Base-by-base conservation (phyloP, 805 yeast species). In the Grigorovia yakushimaensis region DNA sequence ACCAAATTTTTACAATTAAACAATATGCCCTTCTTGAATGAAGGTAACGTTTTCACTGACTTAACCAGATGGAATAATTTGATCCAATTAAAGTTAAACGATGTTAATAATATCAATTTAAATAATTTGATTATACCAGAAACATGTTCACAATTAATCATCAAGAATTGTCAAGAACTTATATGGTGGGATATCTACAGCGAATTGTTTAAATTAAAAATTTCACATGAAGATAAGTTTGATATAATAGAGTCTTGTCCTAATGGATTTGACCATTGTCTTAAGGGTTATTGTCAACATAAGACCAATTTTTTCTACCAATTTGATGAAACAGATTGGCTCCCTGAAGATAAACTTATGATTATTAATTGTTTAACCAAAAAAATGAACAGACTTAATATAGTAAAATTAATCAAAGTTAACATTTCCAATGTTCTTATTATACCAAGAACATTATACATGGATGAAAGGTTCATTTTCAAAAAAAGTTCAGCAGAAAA, bases 11-110 rank as follows among this genome's bases (percentile, higher is more conserved):
- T 64, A 9, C 54, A 53, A 47, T 22, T 53, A 30, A 44, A 47
- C 15, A 47, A 52, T 24, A 23, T 51, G 8, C 44, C 59, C 17
- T 42, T 39, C 24, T 42, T 24, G 41, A 24, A 45, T n/a, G 49
- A 54, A 8, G 33, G 57, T 4, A 33, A 13, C n/a, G 7, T 13
- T 33, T 33, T 33, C 18, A 56, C 61, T 2, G 64, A 63, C 46
- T 55, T 61, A 10, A 50, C 55, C 5, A 54, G 54, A 44, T 64
- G 67, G 67, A 64, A 59, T 33, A 54, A 56, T 30, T 47, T 64
- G 15, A 49, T 49, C 43, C 48, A 44, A 21, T 41, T 64, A n/a
- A 30, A 33, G 2, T 20, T 64, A 9, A 39, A 35, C 11, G 49
- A 52, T 21, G 39, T 61, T 8, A 51, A 45, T 3, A 41, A 45